Evolutionary conservation across 306 rosid species (phyloP), one percentile per base, ranked within the genome.

Genomic region (Vigna angularis): DNA sequence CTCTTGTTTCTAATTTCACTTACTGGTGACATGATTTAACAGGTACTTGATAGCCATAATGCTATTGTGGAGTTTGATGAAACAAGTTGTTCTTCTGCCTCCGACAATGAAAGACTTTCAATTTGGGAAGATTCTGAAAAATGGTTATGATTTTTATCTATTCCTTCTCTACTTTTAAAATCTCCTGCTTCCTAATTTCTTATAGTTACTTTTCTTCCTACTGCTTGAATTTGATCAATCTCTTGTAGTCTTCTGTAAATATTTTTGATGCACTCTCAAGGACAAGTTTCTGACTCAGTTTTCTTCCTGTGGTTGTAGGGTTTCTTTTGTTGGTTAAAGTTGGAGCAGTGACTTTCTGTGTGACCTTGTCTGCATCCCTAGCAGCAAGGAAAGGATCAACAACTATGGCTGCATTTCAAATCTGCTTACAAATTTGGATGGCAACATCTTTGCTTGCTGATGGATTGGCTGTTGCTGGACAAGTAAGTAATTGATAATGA

Each of bases 401-500:
- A 45, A 47, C 92, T 44, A 93, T 91, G 98, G 98, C 97, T 18
- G 98, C 97, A 9, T 93, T 91, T 74, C 98, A 93, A 69, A 85
- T 93, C 78, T 93, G 98, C 85, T 87, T 93, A 83, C 98, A 93
- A 78, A 81, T 93, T 81, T 93, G 98, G 97, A 79, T 93, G 90
- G 93, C 97, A 17, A 81, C 88, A 14, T 93, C 98, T 66, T 85
- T 93, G 78, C 87, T 91, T 47, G 96, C 98, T 20, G 98, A 93
- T 51, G 98, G 98, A 18, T 84, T 93, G 32, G 98, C 98, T 55
- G 96, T 93, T 80, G 97, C 98, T 56, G 98, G 92, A 34, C 98
- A 93, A 89, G 98, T 93, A 47, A 50, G 86, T 68, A 77, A 74
- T 30, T 1, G 51, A 51, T 50, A 34, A 34, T 34, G 1, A 4